These are phyloP conservation scores for Phytopythium kandeliae DNA, from an alignment of 352 stramenopile genomes.

Conservation along the genomic window DNA sequence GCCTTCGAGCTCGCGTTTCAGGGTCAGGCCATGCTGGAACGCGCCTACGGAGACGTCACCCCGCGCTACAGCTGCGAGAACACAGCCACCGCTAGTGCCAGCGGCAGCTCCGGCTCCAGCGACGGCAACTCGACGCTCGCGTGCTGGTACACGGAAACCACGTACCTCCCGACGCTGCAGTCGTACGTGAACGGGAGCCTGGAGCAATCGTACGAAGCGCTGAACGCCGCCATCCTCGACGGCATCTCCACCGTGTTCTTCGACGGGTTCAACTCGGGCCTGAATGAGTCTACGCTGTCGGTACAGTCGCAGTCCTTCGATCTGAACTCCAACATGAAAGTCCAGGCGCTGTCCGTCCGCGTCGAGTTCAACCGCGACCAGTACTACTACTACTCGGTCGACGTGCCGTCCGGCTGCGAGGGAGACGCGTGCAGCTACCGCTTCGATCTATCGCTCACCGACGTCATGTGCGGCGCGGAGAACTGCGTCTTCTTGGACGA, in stretches of 20 bases:
- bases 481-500: constrained; percentile 14
- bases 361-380: constrained; percentile 9
- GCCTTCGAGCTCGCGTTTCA: constrained; percentile 24
- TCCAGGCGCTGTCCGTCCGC: constrained; percentile 8
- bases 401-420: constrained; percentile 3
- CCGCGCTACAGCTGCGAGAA: constrained; percentile 5
- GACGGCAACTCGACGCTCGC: background rate
- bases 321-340: constrained; percentile 12
- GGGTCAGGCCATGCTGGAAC: constrained; percentile 19
- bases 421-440: constrained; percentile 9
- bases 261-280: background rate
- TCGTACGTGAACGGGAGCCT: constrained; percentile 17
- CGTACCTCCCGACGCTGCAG: constrained; percentile 9
- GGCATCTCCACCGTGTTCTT: constrained; percentile 9
- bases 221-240: constrained; percentile 7
- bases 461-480: constrained; percentile 7
- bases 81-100: no score
- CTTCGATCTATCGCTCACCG: constrained; percentile 7
- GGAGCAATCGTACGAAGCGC: constrained; percentile 1
- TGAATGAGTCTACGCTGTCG: constrained; percentile 3
- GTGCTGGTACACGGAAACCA: background rate
- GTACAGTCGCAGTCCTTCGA: constrained; percentile 3
- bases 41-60: constrained; percentile 8
- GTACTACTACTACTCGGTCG: constrained; percentile 8
- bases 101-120: background rate